Evolutionary conservation across 257 asterid genomes (phyloP), one percentile per base, ranked within the genome.

Genomic region (Prunella vulgaris): DNA sequence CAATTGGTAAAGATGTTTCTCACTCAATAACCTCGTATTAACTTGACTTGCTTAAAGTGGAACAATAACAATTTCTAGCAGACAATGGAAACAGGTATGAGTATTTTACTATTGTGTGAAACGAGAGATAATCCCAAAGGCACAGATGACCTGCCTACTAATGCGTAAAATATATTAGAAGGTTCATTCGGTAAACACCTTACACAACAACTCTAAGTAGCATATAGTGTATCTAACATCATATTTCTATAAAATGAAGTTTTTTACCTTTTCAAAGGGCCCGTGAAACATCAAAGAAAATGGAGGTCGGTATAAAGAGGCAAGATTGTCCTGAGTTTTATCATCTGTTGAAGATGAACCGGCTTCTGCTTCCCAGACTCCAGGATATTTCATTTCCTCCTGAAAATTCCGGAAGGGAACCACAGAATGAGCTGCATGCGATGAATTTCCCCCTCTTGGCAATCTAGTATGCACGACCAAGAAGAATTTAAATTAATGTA

Each of bases 361-460:
- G 72, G 70, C 80, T 30, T 84, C 96, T 37, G 79, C 74, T 75
- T 84, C 97, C 98, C 98, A 92, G 15, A 92, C 89, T 74, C 87
- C 89, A 30, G 95, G 85, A 42, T 74, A 83, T 77, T 81, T 92
- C 95, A 83, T 83, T 86, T 92, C 97, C 75, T 92, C 96, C 80
- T 84, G 88, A 76, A 92, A 92, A 77, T 92, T 92, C 84, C 98
- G 97, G 80, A 92, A 90, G 33, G 97, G 96, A 58, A 86, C 95
- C 54, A 88, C 95, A 59, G 88, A 59, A 66, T 74, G 95, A 76
- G 86, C 72, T 79, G 85, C 90, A 59, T 71, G 74, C 52, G 93
- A 75, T 70, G 85, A 71, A 70, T 82, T 84, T 71, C 87, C 88
- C 67, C 76, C 24, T 66, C 85, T 81, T 5, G 87, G 74, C 24